A percentile compares a stretch with the other conserved stretches of the same genome.
Evolutionary conservation across 768 basidiomycete species (phyloP).

Genomic region (Mycena epipterygia): DNA sequence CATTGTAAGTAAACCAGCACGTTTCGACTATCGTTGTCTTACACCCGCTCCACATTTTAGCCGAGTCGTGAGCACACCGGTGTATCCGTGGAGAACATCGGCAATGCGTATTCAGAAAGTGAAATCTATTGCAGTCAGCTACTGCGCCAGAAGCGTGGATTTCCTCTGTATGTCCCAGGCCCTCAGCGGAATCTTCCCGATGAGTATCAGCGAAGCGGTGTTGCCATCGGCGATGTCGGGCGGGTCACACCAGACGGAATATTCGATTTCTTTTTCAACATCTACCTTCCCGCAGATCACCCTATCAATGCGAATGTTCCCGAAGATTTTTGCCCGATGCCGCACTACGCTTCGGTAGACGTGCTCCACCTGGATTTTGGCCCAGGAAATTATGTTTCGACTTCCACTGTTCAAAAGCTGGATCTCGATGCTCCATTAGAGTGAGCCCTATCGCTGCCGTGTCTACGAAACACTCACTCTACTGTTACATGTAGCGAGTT

Average conservation of each 20-base stretch:
- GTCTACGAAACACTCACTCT: too few species aligned
- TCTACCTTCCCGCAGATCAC: slow-evolving; percentile 45
- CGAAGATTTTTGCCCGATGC: slow-evolving; percentile 35
- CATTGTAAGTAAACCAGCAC: too few species aligned
- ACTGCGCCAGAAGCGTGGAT: slow-evolving; percentile 39
- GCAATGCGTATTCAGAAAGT: background rate
- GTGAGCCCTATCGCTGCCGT: background rate
- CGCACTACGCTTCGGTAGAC: background rate
- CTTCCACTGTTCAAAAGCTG: background rate
- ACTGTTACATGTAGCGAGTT: background rate
- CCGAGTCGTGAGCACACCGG: too few species aligned
- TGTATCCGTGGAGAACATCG: too few species aligned
- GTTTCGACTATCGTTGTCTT: too few species aligned
- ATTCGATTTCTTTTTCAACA: slow-evolving; percentile 50
- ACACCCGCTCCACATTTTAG: too few species aligned
- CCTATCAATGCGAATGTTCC: slow-evolving; percentile 46
- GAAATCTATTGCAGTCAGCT: slow-evolving; percentile 24
- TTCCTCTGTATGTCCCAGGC: slow-evolving; percentile 48
- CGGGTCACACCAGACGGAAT: slow-evolving; percentile 45
- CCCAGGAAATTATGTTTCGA: slow-evolving; percentile 5
- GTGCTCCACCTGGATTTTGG: background rate
- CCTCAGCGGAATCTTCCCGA: slow-evolving; percentile 36
- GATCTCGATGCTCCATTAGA: background rate
- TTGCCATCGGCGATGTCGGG: slow-evolving; percentile 52
- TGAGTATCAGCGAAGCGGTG: slow-evolving; percentile 38